phyloP scores from a whole-genome alignment of 2,329 filamentous ascomycete species.

The Sporothrix pseudoabietina region DNA sequence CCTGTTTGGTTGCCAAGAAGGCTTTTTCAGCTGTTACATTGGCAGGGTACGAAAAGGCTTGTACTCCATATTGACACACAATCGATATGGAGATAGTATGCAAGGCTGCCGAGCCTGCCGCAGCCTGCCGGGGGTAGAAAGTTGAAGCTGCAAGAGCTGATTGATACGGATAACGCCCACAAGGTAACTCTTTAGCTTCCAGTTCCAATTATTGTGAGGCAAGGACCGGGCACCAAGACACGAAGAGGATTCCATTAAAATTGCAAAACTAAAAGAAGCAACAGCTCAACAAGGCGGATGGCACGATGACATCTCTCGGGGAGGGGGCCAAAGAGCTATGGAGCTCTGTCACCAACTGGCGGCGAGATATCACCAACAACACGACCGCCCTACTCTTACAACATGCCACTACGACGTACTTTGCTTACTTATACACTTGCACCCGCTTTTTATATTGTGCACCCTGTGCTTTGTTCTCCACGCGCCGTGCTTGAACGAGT shows the following conservation, averaged over 20 bases:
- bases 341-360: neutral
- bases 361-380: neutral
- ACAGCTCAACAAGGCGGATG: neutral
- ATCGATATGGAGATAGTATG: neutral
- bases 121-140: neutral
- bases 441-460: neutral
- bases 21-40: neutral
- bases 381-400: neutral
- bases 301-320: neutral
- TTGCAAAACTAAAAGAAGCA: neutral
- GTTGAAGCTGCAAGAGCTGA: neutral
- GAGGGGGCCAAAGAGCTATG: conserved; percentile 9
- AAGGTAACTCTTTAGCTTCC: neutral
- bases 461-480: neutral
- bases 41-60: neutral
- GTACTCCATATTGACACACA: neutral
- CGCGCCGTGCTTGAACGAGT: neutral
- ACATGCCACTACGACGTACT: neutral
- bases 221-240: neutral
- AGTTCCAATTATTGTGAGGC: neutral
- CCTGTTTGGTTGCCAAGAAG: neutral
- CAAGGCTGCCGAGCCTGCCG: conserved; percentile 16
- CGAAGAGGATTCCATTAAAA: neutral
- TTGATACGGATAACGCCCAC: neutral
- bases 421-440: neutral